A percentile compares a stretch with the other conserved stretches of the same genome.
Evolutionary conservation across 2,329 filamentous ascomycete genomes (phyloP).

Genomic region (Paecilomyces fulvus): DNA sequence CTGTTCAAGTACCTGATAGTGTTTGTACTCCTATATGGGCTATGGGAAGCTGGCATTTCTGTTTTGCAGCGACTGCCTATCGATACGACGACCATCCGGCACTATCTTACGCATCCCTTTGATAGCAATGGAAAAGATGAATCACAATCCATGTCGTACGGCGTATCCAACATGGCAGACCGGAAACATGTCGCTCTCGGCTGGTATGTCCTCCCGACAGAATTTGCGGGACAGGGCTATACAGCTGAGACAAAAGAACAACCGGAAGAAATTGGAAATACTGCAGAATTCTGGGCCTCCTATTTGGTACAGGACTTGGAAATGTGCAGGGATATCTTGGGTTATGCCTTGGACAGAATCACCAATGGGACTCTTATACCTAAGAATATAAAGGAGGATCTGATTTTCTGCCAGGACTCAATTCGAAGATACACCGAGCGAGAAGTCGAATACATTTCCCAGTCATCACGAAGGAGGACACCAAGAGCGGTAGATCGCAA

Average conservation of each 20-base stretch:
- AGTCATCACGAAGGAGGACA: not conserved
- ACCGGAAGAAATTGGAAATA: not conserved
- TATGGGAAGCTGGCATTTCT: not conserved
- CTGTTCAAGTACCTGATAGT: not conserved
- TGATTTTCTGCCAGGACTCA: not conserved
- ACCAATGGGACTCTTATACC: not conserved
- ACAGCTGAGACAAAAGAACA: not conserved
- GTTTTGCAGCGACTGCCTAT: not conserved
- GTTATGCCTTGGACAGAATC: not conserved
- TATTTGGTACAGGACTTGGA: not conserved
- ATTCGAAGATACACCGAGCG: not conserved
- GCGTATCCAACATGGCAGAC: not conserved
- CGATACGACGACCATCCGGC: not conserved
- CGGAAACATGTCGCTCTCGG: not conserved
- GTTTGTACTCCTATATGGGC: not conserved
- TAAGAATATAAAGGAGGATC: not conserved
- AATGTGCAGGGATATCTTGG: not conserved
- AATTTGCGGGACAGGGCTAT: not conserved
- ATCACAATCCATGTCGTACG: not conserved
- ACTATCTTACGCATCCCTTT: not conserved
- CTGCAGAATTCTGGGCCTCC: not conserved
- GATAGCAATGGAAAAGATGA: not conserved
- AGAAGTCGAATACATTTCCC: not conserved
- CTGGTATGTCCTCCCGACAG: not conserved
- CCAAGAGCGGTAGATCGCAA: not conserved